A percentile compares a stretch with the other conserved stretches of the same genome.
These are phyloP conservation scores for Penicillium sp. DNA, from an alignment of 2,329 filamentous ascomycete species.

Conservation along the genomic window DNA sequence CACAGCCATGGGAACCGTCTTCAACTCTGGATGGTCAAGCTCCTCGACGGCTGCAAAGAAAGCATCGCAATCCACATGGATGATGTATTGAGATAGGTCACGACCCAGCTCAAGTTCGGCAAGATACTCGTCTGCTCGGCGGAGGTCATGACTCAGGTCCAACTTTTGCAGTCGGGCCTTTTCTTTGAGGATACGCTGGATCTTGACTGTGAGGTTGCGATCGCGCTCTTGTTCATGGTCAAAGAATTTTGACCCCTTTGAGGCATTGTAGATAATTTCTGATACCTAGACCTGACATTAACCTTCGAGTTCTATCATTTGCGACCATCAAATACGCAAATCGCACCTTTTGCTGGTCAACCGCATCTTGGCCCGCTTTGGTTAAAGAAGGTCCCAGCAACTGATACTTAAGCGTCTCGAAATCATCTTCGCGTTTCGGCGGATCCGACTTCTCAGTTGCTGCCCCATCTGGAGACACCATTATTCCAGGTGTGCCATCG, in stretches of 20 bases:
- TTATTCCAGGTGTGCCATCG: conserved; percentile 20
- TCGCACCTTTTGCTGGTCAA: conserved; percentile 82
- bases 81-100: conserved; percentile 79
- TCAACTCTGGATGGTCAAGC: conserved; percentile 79
- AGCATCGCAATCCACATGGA: conserved; percentile 95
- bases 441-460: conserved; percentile 8
- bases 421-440: conserved; percentile 23
- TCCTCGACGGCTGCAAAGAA: conserved; percentile 96
- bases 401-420: conserved; percentile 80
- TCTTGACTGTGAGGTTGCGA: conserved; percentile 80
- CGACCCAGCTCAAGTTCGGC: conserved; percentile 74
- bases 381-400: conserved; percentile 87
- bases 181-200: conserved; percentile 72
- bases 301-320: neutral
- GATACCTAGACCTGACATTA: conserved; percentile 64
- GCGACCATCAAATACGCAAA: neutral
- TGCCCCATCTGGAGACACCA: conserved; percentile 24
- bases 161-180: conserved; percentile 74
- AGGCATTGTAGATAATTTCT: conserved; percentile 95
- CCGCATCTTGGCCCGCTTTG: conserved; percentile 88
- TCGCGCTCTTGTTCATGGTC: conserved; percentile 84
- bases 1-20: conserved; percentile 85
- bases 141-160: conserved; percentile 71
- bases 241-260: conserved; percentile 96
- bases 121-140: conserved; percentile 78